Evolutionary conservation across 1,284 basidiomycete species (phyloP), one percentile per base, ranked within the genome.

Genomic region (Austroboletus niveus): DNA sequence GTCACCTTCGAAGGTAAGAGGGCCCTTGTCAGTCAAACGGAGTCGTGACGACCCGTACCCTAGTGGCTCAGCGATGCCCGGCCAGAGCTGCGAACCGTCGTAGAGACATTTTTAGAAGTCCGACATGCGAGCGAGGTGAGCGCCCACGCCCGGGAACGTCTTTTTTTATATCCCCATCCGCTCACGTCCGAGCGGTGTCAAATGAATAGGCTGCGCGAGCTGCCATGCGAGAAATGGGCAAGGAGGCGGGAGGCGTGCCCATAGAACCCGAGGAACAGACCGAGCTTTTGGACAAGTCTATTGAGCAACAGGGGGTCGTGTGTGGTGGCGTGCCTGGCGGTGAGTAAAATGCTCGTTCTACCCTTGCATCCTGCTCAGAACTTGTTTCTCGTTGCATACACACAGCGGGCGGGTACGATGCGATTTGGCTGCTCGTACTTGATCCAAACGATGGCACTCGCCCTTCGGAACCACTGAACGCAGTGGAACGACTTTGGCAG

Each of bases 261-360:
- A 95, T 99, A 57, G 97, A 99, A 69, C 97, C 97, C 1, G 71
- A 77, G 8, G 86, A 92, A 69, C 97, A 99, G 72, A 94, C 92
- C 0, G 72, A 77, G 36, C 79, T 99, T n/a, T 79, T 99, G 44
- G 85, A 98, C 65, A 77, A 79, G 8, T 96, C 92, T 59, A 75
- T 88, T 27, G 73, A 81, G 6, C 79, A 87, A 53, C 80, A 86
- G 2, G 97, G 96, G 40, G 86, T 98, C 4, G 77, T 99, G 32
- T 94, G 92, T 9, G 95, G 94, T 36, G 96, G 96, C 31, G 96
- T 99, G 5, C 97, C 97, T 1, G 96, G 96, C 54, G 95, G 93
- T 90, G 60, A 57, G 84, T 68, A 27, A 6, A 9, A 9, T 1
- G 20, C 6, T 9, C 2, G 9, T 49, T 41, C 30, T 20, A 35